Evolutionary conservation across 1,284 basidiomycete genomes (phyloP), one percentile per base, ranked within the genome.

Genomic region (Bjerkandera adusta): DNA sequence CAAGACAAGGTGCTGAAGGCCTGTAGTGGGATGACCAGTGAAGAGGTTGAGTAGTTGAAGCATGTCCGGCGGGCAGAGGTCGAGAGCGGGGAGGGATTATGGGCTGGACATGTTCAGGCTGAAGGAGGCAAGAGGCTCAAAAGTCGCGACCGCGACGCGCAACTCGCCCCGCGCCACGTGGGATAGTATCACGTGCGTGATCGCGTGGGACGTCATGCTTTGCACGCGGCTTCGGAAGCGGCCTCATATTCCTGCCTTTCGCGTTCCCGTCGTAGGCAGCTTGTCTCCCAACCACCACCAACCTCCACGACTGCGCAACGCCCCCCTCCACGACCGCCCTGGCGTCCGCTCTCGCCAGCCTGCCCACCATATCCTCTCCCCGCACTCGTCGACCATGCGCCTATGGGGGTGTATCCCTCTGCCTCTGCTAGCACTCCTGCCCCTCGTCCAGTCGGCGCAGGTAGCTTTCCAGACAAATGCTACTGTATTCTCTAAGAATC

Each of bases 11-110:
- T 78, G 73, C 49, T 78, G 73, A 43, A 86, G 65, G 16, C 70
- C 69, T 27, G 71, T 70, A n/a, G 70, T 61, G 20, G 87, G 85
- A 47, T 72, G 73, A 45, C 79, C 82, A 15, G 75, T 70, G 60
- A 77, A 82, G 16, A 77, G 67, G 55, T 72, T 71, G 47, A 78
- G 64, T 55, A 85, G 76, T 51, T 76, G 68, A 41, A 88, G 77
- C 85, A 89, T 76, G 51, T 48, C 46, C 18, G 6, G 34, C 15
- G 21, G 2, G 24, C 18, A 16, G 13, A 25, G 3, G 27, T 30
- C 27, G n/a, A 30, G 5, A 36, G 32, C 47, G 20, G 37, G 35
- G 3, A 1, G 22, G 13, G 15, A 4, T 39, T 25, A 18, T 16
- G 24, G 18, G 20, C 12, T 5, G 39, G 24, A 15, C 11, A 15